Percentiles rank a stretch among this genome's conserved stretches.
phyloP scores from a whole-genome alignment of 2,329 filamentous ascomycete species.

The Knoxdaviesia proteae region DNA sequence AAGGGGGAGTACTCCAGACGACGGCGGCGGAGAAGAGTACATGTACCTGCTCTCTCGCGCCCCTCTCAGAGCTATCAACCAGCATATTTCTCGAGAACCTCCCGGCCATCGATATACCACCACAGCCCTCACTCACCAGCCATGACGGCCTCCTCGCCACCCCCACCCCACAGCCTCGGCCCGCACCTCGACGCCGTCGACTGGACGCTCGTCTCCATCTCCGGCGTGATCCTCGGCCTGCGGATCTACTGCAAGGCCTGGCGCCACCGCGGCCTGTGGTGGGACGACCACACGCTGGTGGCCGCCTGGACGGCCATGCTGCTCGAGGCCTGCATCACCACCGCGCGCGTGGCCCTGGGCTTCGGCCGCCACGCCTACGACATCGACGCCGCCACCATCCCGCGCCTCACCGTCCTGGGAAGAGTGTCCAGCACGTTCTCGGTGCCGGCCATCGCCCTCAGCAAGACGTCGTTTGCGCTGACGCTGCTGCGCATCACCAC shows the following conservation, averaged over 20 bases:
- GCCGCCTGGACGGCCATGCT: slow-evolving; percentile 7
- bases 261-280: slow-evolving; percentile 15
- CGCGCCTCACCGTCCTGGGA: slow-evolving; percentile 1
- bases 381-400: slow-evolving; percentile 2
- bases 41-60: no score
- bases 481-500: slow-evolving; percentile 11
- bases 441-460: slow-evolving; percentile 12
- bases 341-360: slow-evolving; percentile 5
- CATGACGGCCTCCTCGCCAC: no score
- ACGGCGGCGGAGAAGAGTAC: no score
- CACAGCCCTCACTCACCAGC: no score
- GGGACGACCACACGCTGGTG: slow-evolving; percentile 16
- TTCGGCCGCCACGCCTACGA: slow-evolving; percentile 6
- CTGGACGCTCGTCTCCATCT: slow-evolving; percentile 4
- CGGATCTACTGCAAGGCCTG: slow-evolving; percentile 17
- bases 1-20: no score
- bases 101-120: no score
- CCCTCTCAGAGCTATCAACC: no score
- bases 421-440: slow-evolving; percentile 10
- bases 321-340: slow-evolving; percentile 3
- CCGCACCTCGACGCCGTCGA: no score
- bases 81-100: no score
- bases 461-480: slow-evolving; percentile 12
- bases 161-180: no score
- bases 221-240: slow-evolving; percentile 8